These are phyloP conservation scores for Rhodamnia argentea DNA, from an alignment of 345 rosid species.

Conservation along the genomic window DNA sequence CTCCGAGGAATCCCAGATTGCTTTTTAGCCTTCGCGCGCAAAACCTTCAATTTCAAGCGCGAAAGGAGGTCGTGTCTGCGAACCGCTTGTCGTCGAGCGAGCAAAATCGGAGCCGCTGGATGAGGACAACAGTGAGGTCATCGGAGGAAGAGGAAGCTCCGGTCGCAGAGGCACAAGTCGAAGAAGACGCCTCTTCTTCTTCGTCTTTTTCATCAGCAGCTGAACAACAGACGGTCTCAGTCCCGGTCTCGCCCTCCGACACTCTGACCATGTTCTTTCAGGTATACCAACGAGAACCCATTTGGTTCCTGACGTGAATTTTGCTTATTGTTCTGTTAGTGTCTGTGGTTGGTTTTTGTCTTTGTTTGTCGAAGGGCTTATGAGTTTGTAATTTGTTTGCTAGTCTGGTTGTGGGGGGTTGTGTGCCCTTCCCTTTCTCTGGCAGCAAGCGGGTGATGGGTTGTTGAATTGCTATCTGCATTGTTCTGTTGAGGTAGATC, in stretches of 20 bases:
- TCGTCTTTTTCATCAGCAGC: neutral
- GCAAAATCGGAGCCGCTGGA: neutral
- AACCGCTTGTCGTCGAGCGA: neutral
- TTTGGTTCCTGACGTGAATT: neutral
- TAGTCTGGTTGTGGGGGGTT: neutral
- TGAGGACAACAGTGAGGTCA: conserved; percentile 19
- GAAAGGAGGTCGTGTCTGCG: neutral
- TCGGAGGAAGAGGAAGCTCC: conserved; percentile 41
- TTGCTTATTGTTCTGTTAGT: neutral
- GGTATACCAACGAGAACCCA: conserved; percentile 17
- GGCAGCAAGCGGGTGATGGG: neutral
- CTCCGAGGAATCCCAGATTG: neutral
- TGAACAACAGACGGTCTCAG: conserved; percentile 46
- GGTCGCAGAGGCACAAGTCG: conserved; percentile 13
- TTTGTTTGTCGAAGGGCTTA: neutral
- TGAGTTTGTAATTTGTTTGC: neutral
- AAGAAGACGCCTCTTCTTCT: neutral
- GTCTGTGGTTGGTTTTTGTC: neutral
- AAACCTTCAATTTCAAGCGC: conserved; percentile 17
- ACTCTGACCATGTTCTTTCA: conserved; percentile 78
- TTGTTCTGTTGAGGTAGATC: neutral
- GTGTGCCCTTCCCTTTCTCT: neutral
- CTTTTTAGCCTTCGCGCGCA: conserved; percentile 11
- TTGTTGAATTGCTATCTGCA: neutral
- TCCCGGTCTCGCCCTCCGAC: conserved; percentile 88